Conservation (phyloP, 2,329 filamentous ascomycete species). For the Aschersonia sp. region DNA sequence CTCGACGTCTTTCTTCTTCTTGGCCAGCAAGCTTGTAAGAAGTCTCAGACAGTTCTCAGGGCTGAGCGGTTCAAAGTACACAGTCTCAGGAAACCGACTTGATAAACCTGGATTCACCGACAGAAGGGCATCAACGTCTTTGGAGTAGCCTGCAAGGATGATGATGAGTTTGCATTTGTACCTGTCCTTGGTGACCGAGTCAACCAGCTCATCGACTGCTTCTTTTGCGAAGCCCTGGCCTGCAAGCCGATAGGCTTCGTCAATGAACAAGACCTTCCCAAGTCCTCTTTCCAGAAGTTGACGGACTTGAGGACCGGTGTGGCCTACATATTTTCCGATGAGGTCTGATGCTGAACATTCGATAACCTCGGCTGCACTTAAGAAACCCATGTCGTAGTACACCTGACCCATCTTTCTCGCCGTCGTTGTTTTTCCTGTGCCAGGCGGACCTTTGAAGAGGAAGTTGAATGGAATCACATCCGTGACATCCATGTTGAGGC, state of each 20-base stretch:
- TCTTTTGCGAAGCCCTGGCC: constrained; percentile 43
- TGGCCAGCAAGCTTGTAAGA: constrained; percentile 22
- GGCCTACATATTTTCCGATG: constrained; percentile 53
- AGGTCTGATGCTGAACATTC: constrained; percentile 57
- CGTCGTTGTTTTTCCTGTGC: constrained; percentile 59
- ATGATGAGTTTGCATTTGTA: constrained; percentile 47
- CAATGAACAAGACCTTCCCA: constrained; percentile 55
- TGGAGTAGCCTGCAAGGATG: constrained; percentile 55
- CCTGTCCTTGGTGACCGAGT: constrained; percentile 36
- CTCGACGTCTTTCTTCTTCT: constrained; percentile 10
- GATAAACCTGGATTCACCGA: constrained; percentile 46
- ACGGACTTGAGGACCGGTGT: constrained; percentile 53
- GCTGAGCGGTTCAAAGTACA: constrained; percentile 37
- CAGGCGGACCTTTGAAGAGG: constrained; percentile 50
- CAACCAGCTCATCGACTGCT: constrained; percentile 38
- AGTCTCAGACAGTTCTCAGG: constrained; percentile 23
- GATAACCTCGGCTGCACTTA: constrained; percentile 42
- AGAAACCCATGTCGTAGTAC: constrained; percentile 60
- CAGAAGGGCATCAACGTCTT: constrained; percentile 51
- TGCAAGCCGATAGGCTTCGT: constrained; percentile 53
- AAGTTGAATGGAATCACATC: constrained; percentile 50
- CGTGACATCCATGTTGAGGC: constrained; percentile 11
- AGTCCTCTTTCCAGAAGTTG: constrained; percentile 42
- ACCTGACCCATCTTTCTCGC: constrained; percentile 63
- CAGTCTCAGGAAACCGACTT: constrained; percentile 47